Evolutionary conservation across 306 rosid genomes (phyloP).

Genomic region (Pterocarpus macrocarpus): DNA sequence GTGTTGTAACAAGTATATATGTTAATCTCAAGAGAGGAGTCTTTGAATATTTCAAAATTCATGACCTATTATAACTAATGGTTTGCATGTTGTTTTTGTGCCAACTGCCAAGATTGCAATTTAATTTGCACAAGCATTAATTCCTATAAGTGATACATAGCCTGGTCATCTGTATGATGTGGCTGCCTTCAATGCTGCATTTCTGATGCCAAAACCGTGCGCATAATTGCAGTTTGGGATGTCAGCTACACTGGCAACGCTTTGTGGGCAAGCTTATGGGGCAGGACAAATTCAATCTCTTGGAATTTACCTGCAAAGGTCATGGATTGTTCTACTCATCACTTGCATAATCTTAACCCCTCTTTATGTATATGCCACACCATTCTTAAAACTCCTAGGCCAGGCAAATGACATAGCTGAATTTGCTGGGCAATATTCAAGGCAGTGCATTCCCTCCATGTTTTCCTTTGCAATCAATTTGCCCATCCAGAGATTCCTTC

Average conservation of each 20-base stretch:
- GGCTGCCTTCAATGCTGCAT: neutral
- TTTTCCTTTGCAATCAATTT: constrained; percentile 67
- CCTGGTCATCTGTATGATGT: too few species aligned
- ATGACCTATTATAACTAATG: too few species aligned
- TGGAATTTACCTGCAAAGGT: constrained; percentile 77
- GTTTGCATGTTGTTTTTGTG: neutral
- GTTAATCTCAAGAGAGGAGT: too few species aligned
- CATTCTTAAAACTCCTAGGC: constrained; percentile 68
- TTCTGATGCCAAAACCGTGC: neutral
- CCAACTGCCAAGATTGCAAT: neutral
- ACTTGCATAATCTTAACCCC: constrained; percentile 54
- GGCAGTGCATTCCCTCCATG: constrained; percentile 60
- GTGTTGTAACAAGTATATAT: too few species aligned
- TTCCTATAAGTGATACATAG: neutral
- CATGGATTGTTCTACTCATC: constrained; percentile 61
- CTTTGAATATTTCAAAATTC: too few species aligned
- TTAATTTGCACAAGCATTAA: neutral
- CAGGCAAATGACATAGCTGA: constrained; percentile 70
- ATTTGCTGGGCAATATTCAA: constrained; percentile 63
- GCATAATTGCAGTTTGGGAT: constrained; percentile 61
- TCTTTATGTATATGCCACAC: constrained; percentile 63
- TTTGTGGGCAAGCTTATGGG: constrained; percentile 88
- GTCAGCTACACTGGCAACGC: constrained; percentile 74
- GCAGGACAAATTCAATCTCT: constrained; percentile 68
- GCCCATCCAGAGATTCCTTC: constrained; percentile 69